Percentiles rank a stretch among this genome's conserved stretches.
Evolutionary conservation across 2,329 filamentous ascomycete genomes (phyloP).

Genomic region (Cytospora chrysosperma): DNA sequence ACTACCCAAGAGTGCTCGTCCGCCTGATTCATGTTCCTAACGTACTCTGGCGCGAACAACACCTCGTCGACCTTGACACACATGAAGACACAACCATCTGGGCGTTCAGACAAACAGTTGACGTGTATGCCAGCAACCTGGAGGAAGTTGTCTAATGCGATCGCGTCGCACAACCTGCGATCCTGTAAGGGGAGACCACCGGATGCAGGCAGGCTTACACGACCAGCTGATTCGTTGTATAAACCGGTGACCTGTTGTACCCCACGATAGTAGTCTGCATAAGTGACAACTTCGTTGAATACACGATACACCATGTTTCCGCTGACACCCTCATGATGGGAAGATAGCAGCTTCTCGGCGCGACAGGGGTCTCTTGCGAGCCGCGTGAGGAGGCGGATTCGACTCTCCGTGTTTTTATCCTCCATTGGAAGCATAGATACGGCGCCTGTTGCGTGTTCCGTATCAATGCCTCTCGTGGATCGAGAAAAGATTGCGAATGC

Average conservation of each 20-base stretch:
- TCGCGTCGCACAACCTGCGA: conserved; percentile 15
- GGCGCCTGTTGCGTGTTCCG: too few species aligned
- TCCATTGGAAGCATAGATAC: too few species aligned
- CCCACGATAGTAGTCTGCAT: conserved; percentile 22
- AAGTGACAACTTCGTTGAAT: conserved; percentile 22
- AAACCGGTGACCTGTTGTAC: too few species aligned
- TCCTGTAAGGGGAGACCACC: conserved; percentile 15
- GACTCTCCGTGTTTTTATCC: too few species aligned
- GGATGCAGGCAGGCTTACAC: conserved; percentile 18
- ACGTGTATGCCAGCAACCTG: conserved; percentile 39
- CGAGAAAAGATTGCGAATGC: too few species aligned
- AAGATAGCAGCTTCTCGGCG: too few species aligned
- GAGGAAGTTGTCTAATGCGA: conserved; percentile 34
- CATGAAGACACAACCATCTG: conserved; percentile 28
- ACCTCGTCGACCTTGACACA: conserved; percentile 28
- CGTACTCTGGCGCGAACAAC: conserved; percentile 20
- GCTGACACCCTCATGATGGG: too few species aligned
- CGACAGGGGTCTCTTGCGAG: too few species aligned
- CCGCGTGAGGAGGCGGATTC: too few species aligned
- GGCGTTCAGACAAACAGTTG: conserved; percentile 33
- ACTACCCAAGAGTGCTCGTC: conserved; percentile 12
- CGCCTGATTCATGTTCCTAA: neutral
- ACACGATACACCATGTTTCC: conserved; percentile 36
- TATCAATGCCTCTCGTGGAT: too few species aligned
- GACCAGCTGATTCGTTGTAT: too few species aligned